These are phyloP conservation scores for Aspergillus felis DNA, from an alignment of 2,329 filamentous ascomycete species.

Conservation along the genomic window DNA sequence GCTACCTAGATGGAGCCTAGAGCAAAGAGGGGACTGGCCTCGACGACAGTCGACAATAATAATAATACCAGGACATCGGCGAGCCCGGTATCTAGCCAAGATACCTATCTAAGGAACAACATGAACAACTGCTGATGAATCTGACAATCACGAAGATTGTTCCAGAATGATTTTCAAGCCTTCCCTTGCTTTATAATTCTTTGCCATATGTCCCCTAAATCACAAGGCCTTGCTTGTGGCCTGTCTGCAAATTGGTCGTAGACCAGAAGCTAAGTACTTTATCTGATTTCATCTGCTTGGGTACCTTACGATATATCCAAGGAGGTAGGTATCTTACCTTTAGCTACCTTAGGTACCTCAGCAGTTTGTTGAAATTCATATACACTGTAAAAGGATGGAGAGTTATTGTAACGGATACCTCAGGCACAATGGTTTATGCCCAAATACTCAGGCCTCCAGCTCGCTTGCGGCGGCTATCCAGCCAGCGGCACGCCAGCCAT, in stretches of 20 bases:
- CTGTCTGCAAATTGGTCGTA: too few relatives aligned
- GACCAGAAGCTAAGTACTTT: too few relatives aligned
- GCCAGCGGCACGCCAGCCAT: conserved; percentile 35
- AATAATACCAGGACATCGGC: not conserved
- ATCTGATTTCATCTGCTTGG: too few relatives aligned
- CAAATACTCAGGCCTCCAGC: not conserved
- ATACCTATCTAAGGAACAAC: not conserved
- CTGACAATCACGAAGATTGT: not conserved
- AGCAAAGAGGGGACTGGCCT: not conserved
- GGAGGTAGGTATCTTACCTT: too few relatives aligned
- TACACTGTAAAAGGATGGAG: not conserved
- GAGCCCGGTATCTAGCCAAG: not conserved
- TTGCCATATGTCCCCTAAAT: not conserved
- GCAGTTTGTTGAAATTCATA: not conserved
- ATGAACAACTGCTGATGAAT: not conserved
- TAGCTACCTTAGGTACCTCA: too few relatives aligned
- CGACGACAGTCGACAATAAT: not conserved
- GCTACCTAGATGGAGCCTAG: not conserved
- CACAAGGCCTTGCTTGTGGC: not conserved
- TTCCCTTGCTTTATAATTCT: not conserved
- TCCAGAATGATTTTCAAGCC: not conserved
- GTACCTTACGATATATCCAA: too few relatives aligned
- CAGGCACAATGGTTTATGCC: conserved; percentile 12
- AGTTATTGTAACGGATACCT: conserved; percentile 9
- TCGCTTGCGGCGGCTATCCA: conserved; percentile 40